These are phyloP conservation scores for Ustilago cynodontis DNA, from an alignment of 1,284 basidiomycete species.

Conservation along the genomic window DNA sequence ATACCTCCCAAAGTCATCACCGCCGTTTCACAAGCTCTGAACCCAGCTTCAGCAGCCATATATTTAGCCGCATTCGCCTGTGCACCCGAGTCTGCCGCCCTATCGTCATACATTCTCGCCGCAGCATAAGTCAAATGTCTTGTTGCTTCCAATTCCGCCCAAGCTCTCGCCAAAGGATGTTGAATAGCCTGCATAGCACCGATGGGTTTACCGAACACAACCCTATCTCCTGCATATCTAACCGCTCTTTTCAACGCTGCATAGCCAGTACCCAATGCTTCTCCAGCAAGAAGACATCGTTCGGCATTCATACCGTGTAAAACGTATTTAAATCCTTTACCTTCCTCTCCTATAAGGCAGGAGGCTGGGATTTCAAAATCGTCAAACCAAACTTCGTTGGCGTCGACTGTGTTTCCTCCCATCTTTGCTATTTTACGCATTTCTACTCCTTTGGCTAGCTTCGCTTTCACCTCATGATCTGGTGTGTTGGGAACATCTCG, in stretches of 20 bases:
- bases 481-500: slow-evolving; percentile 39
- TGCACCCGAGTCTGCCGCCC: slow-evolving; percentile 59
- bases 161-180: slow-evolving; percentile 66
- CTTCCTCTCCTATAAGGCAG: slow-evolving; percentile 70
- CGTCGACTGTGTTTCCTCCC: slow-evolving; percentile 71
- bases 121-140: slow-evolving; percentile 64
- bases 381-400: slow-evolving; percentile 70
- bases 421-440: slow-evolving; percentile 70
- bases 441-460: slow-evolving; percentile 55
- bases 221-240: slow-evolving; percentile 59
- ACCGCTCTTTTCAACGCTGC: slow-evolving; percentile 52
- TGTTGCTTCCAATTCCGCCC: slow-evolving; percentile 68
- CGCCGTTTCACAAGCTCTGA: slow-evolving; percentile 53
- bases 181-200: slow-evolving; percentile 68
- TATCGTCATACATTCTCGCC: slow-evolving; percentile 60
- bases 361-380: slow-evolving; percentile 65
- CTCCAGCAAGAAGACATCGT: slow-evolving; percentile 71
- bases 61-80: slow-evolving; percentile 69
- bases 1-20: slow-evolving; percentile 67
- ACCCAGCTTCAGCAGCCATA: slow-evolving; percentile 67
- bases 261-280: slow-evolving; percentile 70
- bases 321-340: slow-evolving; percentile 70
- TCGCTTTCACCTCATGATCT: slow-evolving; percentile 18
- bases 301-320: slow-evolving; percentile 70
- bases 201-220: slow-evolving; percentile 67